Evolutionary conservation across 331 rosid species (phyloP).

Genomic region (Acacia concinna): DNA sequence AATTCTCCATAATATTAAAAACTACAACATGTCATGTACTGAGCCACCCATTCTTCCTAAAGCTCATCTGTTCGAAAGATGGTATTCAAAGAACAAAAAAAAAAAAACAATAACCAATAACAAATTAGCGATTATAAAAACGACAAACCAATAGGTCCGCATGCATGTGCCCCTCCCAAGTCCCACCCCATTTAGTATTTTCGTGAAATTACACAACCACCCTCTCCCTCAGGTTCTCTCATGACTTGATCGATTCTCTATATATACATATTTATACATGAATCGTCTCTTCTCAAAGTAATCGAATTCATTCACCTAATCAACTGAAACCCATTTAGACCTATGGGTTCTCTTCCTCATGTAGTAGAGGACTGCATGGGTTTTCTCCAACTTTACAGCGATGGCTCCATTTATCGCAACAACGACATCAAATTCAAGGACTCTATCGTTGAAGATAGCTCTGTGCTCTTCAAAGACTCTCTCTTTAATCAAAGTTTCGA

Average conservation of each 20-base stretch:
- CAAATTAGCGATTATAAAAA: background rate
- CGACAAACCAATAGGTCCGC: background rate
- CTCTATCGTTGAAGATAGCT: slow-evolving; percentile 41
- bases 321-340: background rate
- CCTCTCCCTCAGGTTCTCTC: slow-evolving; percentile 15
- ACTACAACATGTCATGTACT: background rate
- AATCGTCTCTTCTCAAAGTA: background rate
- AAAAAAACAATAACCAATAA: background rate
- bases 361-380: slow-evolving; percentile 95
- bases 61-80: background rate
- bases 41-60: background rate
- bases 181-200: background rate
- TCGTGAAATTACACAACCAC: slow-evolving; percentile 29
- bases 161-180: background rate
- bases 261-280: background rate
- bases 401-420: slow-evolving; percentile 65
- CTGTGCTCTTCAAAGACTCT: slow-evolving; percentile 56
- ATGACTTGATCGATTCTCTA: background rate
- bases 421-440: slow-evolving; percentile 45
- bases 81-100: background rate
- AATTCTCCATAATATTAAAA: background rate
- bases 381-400: slow-evolving; percentile 71
- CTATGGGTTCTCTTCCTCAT: slow-evolving; percentile 75
- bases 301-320: background rate
- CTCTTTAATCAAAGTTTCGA: slow-evolving; percentile 46